Evolutionary conservation across 163 green algal genomes (phyloP).

Genomic region (Prototheca cutis): DNA sequence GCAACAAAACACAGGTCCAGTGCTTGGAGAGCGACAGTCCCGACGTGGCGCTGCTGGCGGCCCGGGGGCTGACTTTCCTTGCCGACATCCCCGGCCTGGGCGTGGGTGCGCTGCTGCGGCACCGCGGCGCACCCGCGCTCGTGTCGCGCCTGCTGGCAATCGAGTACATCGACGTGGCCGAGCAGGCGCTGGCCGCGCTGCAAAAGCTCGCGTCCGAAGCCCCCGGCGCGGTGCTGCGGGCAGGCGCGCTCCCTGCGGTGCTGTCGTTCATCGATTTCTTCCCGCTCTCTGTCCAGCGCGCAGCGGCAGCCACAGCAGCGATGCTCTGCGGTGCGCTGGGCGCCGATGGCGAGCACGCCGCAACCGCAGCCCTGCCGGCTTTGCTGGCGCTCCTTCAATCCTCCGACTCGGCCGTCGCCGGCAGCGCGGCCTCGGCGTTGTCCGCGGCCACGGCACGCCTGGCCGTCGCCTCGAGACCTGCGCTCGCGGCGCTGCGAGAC

Average conservation of each 20-base stretch:
- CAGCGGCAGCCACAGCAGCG: slow-evolving; percentile 75
- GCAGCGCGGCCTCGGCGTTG: slow-evolving; percentile 79
- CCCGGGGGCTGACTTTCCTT: slow-evolving; percentile 81
- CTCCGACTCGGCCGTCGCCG: slow-evolving; percentile 74
- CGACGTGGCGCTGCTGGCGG: slow-evolving; percentile 89
- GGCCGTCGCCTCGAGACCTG: too few species aligned
- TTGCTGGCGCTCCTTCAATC: slow-evolving; percentile 81
- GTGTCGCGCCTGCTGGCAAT: slow-evolving; percentile 81
- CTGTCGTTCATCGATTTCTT: slow-evolving; percentile 96
- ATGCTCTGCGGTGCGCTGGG: slow-evolving; percentile 65
- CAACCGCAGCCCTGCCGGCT: slow-evolving; percentile 65
- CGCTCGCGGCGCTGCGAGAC: slow-evolving; percentile 56
- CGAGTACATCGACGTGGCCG: slow-evolving; percentile 95
- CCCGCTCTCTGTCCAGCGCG: slow-evolving; percentile 79
- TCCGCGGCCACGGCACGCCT: too few species aligned
- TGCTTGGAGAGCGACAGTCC: slow-evolving; percentile 70
- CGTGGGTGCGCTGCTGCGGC: slow-evolving; percentile 65
- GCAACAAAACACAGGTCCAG: slow-evolving; percentile 63
- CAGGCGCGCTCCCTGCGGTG: slow-evolving; percentile 73
- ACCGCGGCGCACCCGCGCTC: slow-evolving; percentile 69
- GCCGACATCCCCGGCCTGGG: slow-evolving; percentile 77
- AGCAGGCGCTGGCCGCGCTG: slow-evolving; percentile 82
- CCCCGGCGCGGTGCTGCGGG: slow-evolving; percentile 53
- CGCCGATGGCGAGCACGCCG: slow-evolving; percentile 23
- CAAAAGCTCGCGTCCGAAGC: slow-evolving; percentile 89